A percentile compares a stretch with the other conserved stretches of the same genome.
Evolutionary conservation across 2,329 filamentous ascomycete species (phyloP).

Genomic region (Fonsecaea erecta): DNA sequence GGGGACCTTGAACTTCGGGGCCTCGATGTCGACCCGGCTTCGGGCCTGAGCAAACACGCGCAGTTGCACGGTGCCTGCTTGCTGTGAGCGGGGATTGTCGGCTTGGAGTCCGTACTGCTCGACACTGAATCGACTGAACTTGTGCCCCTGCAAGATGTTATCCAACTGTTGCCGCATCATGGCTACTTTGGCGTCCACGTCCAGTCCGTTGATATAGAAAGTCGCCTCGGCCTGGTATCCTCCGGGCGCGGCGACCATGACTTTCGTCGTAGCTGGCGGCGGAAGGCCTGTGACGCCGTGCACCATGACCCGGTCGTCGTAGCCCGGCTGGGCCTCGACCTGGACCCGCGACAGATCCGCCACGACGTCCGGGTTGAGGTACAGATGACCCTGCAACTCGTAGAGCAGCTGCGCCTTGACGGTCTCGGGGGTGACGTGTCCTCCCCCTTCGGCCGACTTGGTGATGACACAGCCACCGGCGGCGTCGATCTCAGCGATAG

Average conservation of each 20-base stretch:
- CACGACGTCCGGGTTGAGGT: slow-evolving; percentile 54
- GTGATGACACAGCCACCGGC: slow-evolving; percentile 54
- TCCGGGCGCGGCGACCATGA: slow-evolving; percentile 54
- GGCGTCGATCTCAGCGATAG: slow-evolving; percentile 54
- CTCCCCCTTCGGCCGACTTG: slow-evolving; percentile 51
- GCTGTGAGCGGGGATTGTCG: slow-evolving; percentile 46
- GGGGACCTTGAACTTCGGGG: slow-evolving; percentile 13
- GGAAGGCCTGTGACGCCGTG: slow-evolving; percentile 47
- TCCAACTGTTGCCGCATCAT: slow-evolving; percentile 29
- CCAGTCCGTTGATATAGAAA: slow-evolving; percentile 53
- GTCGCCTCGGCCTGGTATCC: slow-evolving; percentile 54
- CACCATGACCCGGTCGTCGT: slow-evolving; percentile 45
- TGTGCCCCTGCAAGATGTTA: slow-evolving; percentile 37
- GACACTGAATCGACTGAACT: slow-evolving; percentile 47
- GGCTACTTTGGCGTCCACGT: slow-evolving; percentile 49
- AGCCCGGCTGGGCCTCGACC: slow-evolving; percentile 42
- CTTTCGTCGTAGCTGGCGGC: slow-evolving; percentile 57
- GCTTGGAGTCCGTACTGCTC: slow-evolving; percentile 44
- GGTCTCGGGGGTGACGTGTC: slow-evolving; percentile 45
- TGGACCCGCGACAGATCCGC: slow-evolving; percentile 47
- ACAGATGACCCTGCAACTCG: slow-evolving; percentile 54
- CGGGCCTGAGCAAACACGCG: slow-evolving; percentile 22
- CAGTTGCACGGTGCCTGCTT: slow-evolving; percentile 46
- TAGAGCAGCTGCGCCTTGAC: slow-evolving; percentile 55
- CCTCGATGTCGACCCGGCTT: slow-evolving; percentile 10